These are phyloP conservation scores for Chaetomium cochliodes DNA, from an alignment of 495 filamentous ascomycete genomes.

Conservation along the genomic window DNA sequence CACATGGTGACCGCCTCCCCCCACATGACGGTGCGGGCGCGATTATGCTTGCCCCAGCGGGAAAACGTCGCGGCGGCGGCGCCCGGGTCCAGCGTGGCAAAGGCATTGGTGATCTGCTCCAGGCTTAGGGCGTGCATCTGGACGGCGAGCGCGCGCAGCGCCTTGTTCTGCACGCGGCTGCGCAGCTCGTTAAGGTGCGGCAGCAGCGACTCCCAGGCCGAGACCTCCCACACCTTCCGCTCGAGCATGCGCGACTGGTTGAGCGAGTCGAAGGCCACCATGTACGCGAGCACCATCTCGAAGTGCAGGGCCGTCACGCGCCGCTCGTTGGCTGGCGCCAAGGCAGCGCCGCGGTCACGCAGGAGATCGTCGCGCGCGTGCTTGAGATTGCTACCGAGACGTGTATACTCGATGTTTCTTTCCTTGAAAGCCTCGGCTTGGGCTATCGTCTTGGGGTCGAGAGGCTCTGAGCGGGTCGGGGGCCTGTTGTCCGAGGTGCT, in stretches of 20 bases:
- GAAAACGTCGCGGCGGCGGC: conserved; percentile 20
- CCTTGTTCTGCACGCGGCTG: conserved; percentile 21
- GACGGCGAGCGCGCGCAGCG: conserved; percentile 33
- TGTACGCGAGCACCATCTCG: conserved; percentile 46
- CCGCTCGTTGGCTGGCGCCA: conserved; percentile 31
- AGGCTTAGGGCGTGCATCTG: conserved; percentile 41
- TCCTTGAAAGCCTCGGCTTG: conserved; percentile 29
- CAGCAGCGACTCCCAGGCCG: conserved; percentile 33
- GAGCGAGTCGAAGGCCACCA: conserved; percentile 38
- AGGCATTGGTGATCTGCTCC: conserved; percentile 38
- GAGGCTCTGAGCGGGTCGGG: conserved; percentile 33
- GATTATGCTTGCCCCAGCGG: conserved; percentile 25
- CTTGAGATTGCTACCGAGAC: conserved; percentile 44
- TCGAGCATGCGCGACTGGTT: conserved; percentile 32
- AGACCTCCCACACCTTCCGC: conserved; percentile 26
- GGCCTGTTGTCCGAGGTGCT: conserved; percentile 39
- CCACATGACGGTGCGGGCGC: conserved; percentile 32
- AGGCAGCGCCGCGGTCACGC: conserved; percentile 26
- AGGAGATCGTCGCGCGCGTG: conserved; percentile 45
- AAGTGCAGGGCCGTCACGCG: conserved; percentile 37
- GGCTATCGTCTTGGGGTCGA: conserved; percentile 17
- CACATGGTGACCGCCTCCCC: conserved; percentile 18
- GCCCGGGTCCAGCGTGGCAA: conserved; percentile 28
- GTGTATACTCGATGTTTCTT: conserved; percentile 30
- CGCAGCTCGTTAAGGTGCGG: conserved; percentile 39